A percentile compares a stretch with the other conserved stretches of the same genome.
These are phyloP conservation scores for Chlorella sorokiniana DNA, from an alignment of 139 green algal genomes.

Conservation along the genomic window DNA sequence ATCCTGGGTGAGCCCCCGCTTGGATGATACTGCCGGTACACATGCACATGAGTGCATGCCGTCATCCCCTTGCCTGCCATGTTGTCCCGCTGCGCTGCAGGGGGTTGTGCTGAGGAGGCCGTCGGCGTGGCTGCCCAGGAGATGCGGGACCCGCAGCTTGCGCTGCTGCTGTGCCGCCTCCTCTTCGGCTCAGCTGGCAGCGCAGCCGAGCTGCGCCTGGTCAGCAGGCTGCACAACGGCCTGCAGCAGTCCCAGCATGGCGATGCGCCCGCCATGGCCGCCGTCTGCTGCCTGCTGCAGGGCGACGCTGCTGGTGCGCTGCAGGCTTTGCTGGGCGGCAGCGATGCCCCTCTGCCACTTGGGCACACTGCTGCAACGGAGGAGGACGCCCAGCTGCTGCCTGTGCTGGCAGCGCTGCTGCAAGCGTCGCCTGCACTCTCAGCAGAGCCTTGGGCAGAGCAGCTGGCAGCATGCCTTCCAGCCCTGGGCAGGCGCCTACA, in stretches of 20 bases:
- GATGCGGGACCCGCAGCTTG: slow-evolving; percentile 79
- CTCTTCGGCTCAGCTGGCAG: slow-evolving; percentile 43
- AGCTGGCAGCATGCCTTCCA: slow-evolving; percentile 10
- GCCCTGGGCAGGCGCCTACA: not conserved
- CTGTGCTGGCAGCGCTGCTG: slow-evolving; percentile 24
- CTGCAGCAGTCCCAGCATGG: not conserved
- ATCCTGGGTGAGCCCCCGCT: slow-evolving; percentile 61
- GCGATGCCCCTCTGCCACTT: not conserved
- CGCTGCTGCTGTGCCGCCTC: slow-evolving; percentile 66
- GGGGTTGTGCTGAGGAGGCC: slow-evolving; percentile 52
- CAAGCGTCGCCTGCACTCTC: not conserved
- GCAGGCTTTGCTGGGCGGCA: not conserved
- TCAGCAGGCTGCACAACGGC: not conserved
- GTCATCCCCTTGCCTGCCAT: not conserved
- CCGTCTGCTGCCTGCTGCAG: slow-evolving; percentile 35
- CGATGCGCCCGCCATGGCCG: not conserved
- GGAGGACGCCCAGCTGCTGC: slow-evolving; percentile 27
- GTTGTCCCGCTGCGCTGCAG: slow-evolving; percentile 1
- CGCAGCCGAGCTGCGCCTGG: not conserved
- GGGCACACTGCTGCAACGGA: not conserved
- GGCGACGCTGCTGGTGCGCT: slow-evolving; percentile 22
- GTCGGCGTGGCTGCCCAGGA: slow-evolving; percentile 70
- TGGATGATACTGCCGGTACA: not conserved
- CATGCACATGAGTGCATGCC: not conserved
- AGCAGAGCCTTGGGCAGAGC: not conserved